A percentile compares a stretch with the other conserved stretches of the same genome.
Evolutionary conservation across 192 early-diverging fungal genomes (phyloP).

Genomic region (Obelidium mucronatum): DNA sequence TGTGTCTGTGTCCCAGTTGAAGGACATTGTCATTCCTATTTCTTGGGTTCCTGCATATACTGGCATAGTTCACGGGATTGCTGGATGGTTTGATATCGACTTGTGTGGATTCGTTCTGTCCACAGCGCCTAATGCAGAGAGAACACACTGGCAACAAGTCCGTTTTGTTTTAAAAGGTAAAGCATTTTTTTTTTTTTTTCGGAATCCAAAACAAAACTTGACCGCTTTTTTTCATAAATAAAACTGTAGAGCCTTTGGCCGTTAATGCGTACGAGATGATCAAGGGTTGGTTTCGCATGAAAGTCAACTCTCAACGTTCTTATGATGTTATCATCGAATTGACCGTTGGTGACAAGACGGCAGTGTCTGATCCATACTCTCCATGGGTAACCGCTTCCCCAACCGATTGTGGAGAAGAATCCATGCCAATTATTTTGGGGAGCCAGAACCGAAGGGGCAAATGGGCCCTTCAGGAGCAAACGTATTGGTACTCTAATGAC

Average conservation of each 20-base stretch:
- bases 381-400: constrained; percentile 44
- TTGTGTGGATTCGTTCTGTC: constrained; percentile 83
- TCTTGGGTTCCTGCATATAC: constrained; percentile 84
- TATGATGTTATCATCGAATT: constrained; percentile 87
- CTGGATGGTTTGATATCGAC: constrained; percentile 96
- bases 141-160: constrained; percentile 99
- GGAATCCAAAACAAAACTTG: background rate
- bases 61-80: constrained; percentile 87
- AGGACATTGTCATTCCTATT: constrained; percentile 88
- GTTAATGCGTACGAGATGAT: constrained; percentile 90
- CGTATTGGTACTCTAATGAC: constrained; percentile 45
- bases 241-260: constrained; percentile 80
- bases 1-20: constrained; percentile 76
- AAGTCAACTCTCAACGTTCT: constrained; percentile 89
- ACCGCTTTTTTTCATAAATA: background rate
- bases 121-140: constrained; percentile 83
- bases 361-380: constrained; percentile 59
- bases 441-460: constrained; percentile 62
- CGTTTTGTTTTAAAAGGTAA: constrained; percentile 82
- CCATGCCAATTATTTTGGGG: background rate
- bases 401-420: constrained; percentile 34
- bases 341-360: constrained; percentile 42
- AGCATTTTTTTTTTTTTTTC: background rate
- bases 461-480: constrained; percentile 94
- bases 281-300: constrained; percentile 84